These are phyloP conservation scores for carrot (Daucus carota) DNA, from an alignment of 129 eudicot genomes.

Conservation along the genomic window DH1_v3.0 NC_030386.2:33669501-33670000, in stretches of 20 bases:
- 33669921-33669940: not conserved
- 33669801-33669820: not conserved
- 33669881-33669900: not conserved
- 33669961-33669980: not conserved
- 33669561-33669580: not conserved
- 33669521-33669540: not conserved
- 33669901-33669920: not conserved
- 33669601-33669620: not conserved
- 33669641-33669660: not conserved
- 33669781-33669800: not conserved
- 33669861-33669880: not conserved
- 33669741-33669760: not conserved
- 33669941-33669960: not conserved
- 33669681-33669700: not conserved
- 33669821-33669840: not conserved
- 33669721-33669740: not conserved
- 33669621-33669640: not conserved
- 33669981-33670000: not conserved
- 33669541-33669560: not conserved
- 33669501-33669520: not conserved
- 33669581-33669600: not conserved
- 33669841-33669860: not conserved
- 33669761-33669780: not conserved
- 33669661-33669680: not conserved
- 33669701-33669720: not conserved